Base-by-base conservation (phyloP, 805 yeast species). In the Lipomyces lipofer region DNA sequence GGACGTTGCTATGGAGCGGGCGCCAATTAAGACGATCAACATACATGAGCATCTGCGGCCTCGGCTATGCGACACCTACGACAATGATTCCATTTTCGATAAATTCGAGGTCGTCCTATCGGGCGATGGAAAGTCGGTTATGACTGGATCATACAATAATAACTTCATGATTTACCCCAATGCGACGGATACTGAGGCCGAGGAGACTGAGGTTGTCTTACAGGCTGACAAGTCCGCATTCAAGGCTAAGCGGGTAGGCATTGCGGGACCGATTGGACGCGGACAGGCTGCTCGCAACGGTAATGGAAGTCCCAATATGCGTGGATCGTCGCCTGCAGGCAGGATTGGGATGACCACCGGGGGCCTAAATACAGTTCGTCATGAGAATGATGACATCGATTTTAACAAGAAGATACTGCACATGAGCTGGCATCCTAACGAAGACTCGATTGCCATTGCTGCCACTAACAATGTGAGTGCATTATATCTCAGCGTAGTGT, bases 161-260 rank as follows among this genome's bases (percentile, higher is more conserved):
- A 91, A 91, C 75, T 94, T 95, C 69, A 88, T 89, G 95, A 88
- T 94, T 63, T 94, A 90, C 73, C 98, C 97, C 51, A 82, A 91
- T 69, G 62, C 47, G 60, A 64, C 52, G 51, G 69, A 55, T 48
- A 58, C 64, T 17, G 73, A 71, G 17, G 73, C 69, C 22, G 65
- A 63, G 17, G 75, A 72, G 45, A 78, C 77, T 53, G 92, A 88
- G 68, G 85, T 94, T 60, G 82, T 88, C 22, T 79, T 94, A 67
- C 97, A 92, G 72, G 98, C 98, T n/a, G 98, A 94, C 73, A 94
- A 94, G 77, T 84, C 91, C 43, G 97, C 97, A 30, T 91, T 94
- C 76, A 89, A 89, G 72, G 83, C 86, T 51, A 86, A 86, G 72
- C 86, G 85, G 66, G 71, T 78, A 55, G 76, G 76, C 68, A 75